Conservation (phyloP, 345 rosid genomes). For the Euphorbia tirucalli region DNA sequence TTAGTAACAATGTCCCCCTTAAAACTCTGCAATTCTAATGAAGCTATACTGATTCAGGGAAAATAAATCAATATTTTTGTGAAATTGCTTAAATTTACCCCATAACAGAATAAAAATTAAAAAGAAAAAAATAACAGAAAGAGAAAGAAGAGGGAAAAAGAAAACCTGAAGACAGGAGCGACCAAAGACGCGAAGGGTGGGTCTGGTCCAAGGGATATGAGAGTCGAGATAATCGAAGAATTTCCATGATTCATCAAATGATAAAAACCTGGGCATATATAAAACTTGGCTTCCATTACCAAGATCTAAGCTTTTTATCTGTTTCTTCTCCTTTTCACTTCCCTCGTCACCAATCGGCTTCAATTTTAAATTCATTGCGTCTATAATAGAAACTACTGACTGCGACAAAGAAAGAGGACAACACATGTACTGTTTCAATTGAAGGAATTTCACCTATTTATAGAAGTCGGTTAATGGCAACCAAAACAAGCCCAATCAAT, state of each 20-base stretch:
- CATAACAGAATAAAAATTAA: too few species aligned
- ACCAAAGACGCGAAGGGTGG: conserved; percentile 69
- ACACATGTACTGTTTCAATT: too few species aligned
- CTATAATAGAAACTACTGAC: neutral
- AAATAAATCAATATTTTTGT: too few species aligned
- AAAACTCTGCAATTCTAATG: neutral
- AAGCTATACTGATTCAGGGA: neutral
- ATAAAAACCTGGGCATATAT: conserved; percentile 53
- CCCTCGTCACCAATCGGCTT: conserved; percentile 14
- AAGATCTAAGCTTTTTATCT: conserved; percentile 41
- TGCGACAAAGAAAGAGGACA: neutral
- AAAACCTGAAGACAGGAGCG: conserved; percentile 70
- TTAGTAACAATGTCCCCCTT: neutral
- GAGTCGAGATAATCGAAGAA: conserved; percentile 69
- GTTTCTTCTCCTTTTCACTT: conserved; percentile 12
- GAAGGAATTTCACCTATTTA: too few species aligned
- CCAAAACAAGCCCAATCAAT: too few species aligned
- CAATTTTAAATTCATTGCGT: conserved; percentile 34
- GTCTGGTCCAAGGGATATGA: conserved; percentile 80
- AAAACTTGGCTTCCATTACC: conserved; percentile 66
- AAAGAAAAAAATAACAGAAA: too few species aligned
- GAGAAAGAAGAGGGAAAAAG: neutral
- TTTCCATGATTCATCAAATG: conserved; percentile 53
- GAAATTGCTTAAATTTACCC: too few species aligned
- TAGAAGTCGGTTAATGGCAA: too few species aligned